A percentile compares a stretch with the other conserved stretches of the same genome.
Conservation (phyloP, 192 early-diverging fungal species). For the Umbelopsis sp. region DNA sequence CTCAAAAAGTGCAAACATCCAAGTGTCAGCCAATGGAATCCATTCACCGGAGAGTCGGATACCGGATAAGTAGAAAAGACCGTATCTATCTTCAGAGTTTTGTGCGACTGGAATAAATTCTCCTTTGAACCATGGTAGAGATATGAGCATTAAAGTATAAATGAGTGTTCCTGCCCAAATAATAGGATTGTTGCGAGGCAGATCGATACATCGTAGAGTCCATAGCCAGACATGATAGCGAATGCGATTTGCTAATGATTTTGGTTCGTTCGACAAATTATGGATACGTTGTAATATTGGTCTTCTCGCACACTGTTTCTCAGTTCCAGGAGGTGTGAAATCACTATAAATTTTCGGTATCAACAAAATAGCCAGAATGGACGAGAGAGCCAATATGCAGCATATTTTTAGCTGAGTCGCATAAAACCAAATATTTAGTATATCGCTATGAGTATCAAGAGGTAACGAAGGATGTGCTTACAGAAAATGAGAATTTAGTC, state of each 20-base stretch:
- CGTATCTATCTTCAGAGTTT: slow-evolving; percentile 38
- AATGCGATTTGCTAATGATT: slow-evolving; percentile 40
- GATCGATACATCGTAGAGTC: slow-evolving; percentile 47
- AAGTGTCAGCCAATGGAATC: slow-evolving; percentile 57
- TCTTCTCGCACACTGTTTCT: background rate
- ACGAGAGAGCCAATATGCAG: slow-evolving; percentile 21
- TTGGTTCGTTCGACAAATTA: slow-evolving; percentile 50
- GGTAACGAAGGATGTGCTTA: slow-evolving; percentile 37
- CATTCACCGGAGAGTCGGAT: slow-evolving; percentile 45
- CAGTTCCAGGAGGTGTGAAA: slow-evolving; percentile 3
- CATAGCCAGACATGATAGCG: slow-evolving; percentile 51
- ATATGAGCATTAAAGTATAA: slow-evolving; percentile 47
- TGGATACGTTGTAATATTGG: slow-evolving; percentile 16
- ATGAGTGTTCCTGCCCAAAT: slow-evolving; percentile 38
- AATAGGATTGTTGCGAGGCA: slow-evolving; percentile 24
- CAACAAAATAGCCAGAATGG: slow-evolving; percentile 15
- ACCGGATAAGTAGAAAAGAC: slow-evolving; percentile 59
- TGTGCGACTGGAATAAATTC: slow-evolving; percentile 61
- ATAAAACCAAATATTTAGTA: slow-evolving; percentile 2
- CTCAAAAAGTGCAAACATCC: slow-evolving; percentile 41
- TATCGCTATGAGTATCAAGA: background rate
- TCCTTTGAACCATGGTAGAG: slow-evolving; percentile 72
- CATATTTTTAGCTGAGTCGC: slow-evolving; percentile 23
- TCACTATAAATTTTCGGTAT: slow-evolving; percentile 28
- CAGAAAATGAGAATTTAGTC: slow-evolving; percentile 55